Evolutionary conservation across 257 asterid species (phyloP).

Genomic region (Misopates orontium): DNA sequence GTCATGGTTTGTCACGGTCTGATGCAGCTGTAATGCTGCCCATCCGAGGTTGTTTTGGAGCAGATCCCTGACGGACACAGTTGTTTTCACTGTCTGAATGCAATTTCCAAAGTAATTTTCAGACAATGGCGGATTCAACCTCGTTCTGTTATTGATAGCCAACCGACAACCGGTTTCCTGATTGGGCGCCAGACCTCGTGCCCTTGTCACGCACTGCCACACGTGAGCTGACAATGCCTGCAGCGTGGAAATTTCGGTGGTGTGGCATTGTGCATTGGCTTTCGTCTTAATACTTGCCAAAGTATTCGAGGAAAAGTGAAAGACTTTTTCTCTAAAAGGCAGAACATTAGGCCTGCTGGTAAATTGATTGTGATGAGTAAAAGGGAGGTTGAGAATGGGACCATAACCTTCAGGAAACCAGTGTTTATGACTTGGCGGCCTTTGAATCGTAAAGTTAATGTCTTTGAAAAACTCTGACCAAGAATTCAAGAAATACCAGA

Average conservation of each 20-base stretch:
- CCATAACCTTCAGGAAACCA: slow-evolving; percentile 37
- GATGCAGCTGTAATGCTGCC: slow-evolving; percentile 35
- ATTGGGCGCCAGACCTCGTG: slow-evolving; percentile 13
- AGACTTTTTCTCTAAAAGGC: slow-evolving; percentile 24
- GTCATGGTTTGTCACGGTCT: slow-evolving; percentile 27
- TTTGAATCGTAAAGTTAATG: slow-evolving; percentile 8
- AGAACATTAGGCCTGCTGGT: slow-evolving; percentile 22
- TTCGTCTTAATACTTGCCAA: slow-evolving; percentile 31
- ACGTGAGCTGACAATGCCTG: slow-evolving; percentile 41
- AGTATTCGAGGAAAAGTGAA: slow-evolving; percentile 28
- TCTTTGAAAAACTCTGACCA: slow-evolving; percentile 31
- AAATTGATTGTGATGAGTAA: slow-evolving; percentile 28
- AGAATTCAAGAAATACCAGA: slow-evolving; percentile 37
- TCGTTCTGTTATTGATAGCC: slow-evolving; percentile 22
- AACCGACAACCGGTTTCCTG: slow-evolving; percentile 25
- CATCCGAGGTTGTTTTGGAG: slow-evolving; percentile 27
- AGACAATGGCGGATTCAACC: slow-evolving; percentile 28
- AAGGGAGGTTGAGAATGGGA: slow-evolving; percentile 26
- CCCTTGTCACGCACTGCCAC: slow-evolving; percentile 39
- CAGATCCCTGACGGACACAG: slow-evolving; percentile 24
- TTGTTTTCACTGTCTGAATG: slow-evolving; percentile 3
- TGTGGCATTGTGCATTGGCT: slow-evolving; percentile 33
- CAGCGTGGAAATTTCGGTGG: slow-evolving; percentile 34
- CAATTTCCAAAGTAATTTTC: slow-evolving; percentile 33
- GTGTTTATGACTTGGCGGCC: slow-evolving; percentile 25